phyloP scores from a whole-genome alignment of 139 green algal genomes.

The Chara braunii region DNA sequence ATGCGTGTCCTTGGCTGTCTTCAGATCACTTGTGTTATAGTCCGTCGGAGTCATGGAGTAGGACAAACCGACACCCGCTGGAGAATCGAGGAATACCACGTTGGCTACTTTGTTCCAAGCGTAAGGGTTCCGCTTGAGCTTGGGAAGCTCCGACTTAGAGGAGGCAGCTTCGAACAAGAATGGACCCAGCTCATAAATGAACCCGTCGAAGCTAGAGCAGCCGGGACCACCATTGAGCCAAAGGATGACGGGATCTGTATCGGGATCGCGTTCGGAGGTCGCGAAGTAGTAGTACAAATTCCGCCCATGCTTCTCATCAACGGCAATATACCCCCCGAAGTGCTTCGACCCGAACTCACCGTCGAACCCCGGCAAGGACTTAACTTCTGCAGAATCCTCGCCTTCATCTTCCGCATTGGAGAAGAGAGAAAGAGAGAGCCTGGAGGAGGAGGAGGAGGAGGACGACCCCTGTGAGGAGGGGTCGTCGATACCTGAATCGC shows the following conservation, averaged over 20 bases:
- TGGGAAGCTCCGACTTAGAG: background rate
- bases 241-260: slow-evolving; percentile 43
- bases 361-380: background rate
- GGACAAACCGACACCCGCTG: slow-evolving; percentile 41
- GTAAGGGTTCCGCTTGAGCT: slow-evolving; percentile 36
- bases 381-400: background rate
- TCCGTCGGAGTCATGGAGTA: slow-evolving; percentile 21
- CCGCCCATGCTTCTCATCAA: slow-evolving; percentile 29
- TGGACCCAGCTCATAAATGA: slow-evolving; percentile 44
- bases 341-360: background rate
- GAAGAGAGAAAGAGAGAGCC: background rate
- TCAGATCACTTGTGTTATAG: slow-evolving; percentile 32
- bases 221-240: slow-evolving; percentile 49
- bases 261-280: slow-evolving; percentile 10
- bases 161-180: too few relatives aligned
- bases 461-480: background rate
- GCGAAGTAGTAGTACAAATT: slow-evolving; percentile 51
- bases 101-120: slow-evolving; percentile 46
- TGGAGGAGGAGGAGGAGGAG: background rate
- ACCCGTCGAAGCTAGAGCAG: slow-evolving; percentile 40
- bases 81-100: slow-evolving; percentile 43
- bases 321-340: slow-evolving; percentile 43
- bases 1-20: slow-evolving; percentile 17
- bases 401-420: background rate
- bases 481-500: background rate